Base-by-base conservation (phyloP, 2,329 filamentous ascomycete genomes). In the Microdochium paspali region DNA sequence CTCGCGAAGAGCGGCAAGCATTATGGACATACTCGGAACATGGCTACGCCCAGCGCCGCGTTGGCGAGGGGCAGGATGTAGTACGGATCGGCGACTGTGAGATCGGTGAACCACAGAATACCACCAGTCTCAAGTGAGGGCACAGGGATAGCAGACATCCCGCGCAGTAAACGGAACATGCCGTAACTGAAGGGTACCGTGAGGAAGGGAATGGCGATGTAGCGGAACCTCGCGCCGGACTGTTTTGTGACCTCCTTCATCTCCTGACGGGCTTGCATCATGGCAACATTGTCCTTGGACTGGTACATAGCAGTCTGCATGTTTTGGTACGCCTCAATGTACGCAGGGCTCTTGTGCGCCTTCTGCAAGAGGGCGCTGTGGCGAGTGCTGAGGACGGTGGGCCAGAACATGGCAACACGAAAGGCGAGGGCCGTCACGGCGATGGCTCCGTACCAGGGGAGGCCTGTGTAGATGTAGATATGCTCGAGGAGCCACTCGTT, bases 361-460 rank as follows among this genome's bases (percentile, higher is more conserved):
- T 80, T 70, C 46, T 79, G 71, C 64, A 87, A 71, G 51, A 76
- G 78, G 21, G 85, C 81, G 31, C 70, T 66, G 46, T 77, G 76
- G 58, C 88, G 80, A 40, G 81, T 76, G 15, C 80, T 76, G 30
- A 66, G 62, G 23, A 87, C 60, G 54, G 80, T 80, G 13, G 87
- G 77, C 50, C 84, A 80, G 58, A 91, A 72, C 54, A 93, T 72
- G 44, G 70, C 59, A 9, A 74, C 49, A 51, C 91, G 87, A 50
- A 90, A 68, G 6, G 80, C 49, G 1, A 90, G 28, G 28, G 85
- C 82, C 0, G 84, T 77, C 4, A 74, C 65, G 42, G 84, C 65
- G 56, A 96, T 85, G 50, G 86, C 80, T 2, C 71, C 82, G 74
- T 87, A 90, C 93, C 93, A 97, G 12, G 89, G 87, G 47, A 88